A percentile compares a stretch with the other conserved stretches of the same genome.
phyloP scores from a whole-genome alignment of 139 green algal genomes.

The Deuterostichococcus epilithicus region DNA sequence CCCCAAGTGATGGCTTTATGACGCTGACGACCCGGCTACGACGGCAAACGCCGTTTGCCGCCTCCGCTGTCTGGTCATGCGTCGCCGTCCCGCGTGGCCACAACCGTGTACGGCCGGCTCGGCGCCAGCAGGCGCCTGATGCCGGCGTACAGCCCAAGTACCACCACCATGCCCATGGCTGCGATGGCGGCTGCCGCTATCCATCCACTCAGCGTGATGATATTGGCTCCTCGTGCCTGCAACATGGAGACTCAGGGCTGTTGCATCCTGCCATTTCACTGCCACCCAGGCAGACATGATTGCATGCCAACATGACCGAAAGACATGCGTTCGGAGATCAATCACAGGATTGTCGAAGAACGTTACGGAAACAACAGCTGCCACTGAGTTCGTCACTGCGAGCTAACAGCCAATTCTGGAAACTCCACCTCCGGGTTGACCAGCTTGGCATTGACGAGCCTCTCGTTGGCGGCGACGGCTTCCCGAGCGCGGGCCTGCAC shows the following conservation, averaged over 20 bases:
- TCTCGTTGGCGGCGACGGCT: conserved; percentile 18
- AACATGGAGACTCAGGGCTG: no score
- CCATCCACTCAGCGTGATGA: conserved; percentile 70
- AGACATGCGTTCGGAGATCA: no score
- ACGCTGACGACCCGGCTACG: no score
- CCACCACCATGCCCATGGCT: conserved; percentile 43
- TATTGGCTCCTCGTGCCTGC: conserved; percentile 16
- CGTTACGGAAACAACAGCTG: no score
- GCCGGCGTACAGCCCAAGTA: conserved; percentile 37
- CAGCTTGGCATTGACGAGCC: conserved; percentile 20
- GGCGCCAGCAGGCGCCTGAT: conserved; percentile 25
- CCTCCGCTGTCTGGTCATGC: not conserved
- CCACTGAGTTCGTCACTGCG: no score
- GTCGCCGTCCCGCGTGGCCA: not conserved
- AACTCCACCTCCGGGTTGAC: conserved; percentile 15
- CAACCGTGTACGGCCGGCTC: not conserved
- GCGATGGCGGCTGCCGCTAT: conserved; percentile 46
- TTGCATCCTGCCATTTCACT: no score
- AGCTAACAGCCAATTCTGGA: no score
- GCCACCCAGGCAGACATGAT: not conserved
- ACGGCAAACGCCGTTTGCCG: not conserved
- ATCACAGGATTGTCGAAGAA: no score
- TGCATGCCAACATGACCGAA: no score
- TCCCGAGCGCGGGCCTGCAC: conserved; percentile 27
- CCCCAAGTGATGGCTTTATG: no score